phyloP scores from a whole-genome alignment of 768 basidiomycete species.

The Strobilomyces dryophilus region DNA sequence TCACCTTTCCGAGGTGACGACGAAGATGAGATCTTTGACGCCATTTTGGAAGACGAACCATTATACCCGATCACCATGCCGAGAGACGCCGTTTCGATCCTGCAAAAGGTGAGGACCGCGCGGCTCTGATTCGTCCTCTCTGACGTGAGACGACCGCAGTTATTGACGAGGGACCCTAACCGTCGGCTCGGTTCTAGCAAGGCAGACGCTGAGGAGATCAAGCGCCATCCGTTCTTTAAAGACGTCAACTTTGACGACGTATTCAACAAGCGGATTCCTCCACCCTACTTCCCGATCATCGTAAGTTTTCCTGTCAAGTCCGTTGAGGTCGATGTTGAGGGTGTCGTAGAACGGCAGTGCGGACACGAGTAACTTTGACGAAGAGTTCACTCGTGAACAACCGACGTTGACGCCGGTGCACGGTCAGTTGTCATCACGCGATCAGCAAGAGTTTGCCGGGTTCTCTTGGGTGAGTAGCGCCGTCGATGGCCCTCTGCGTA shows the following conservation, averaged over 20 bases:
- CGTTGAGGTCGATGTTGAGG: conserved; percentile 4
- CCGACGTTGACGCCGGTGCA: conserved; percentile 98
- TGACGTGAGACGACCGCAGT: conserved; percentile 39
- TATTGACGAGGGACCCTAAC: conserved; percentile 86
- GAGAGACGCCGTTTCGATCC: conserved; percentile 89
- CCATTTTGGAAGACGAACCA: conserved; percentile 97
- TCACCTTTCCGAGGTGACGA: conserved; percentile 99
- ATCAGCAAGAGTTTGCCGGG: conserved; percentile 96
- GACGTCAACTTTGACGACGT: conserved; percentile 97
- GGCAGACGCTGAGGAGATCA: conserved; percentile 95
- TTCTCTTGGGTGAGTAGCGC: conserved; percentile 79
- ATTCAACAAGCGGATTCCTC: conserved; percentile 94
- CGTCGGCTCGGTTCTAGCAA: conserved; percentile 90
- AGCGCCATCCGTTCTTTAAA: conserved; percentile 97
- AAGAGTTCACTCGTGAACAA: conserved; percentile 95
- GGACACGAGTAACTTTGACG: conserved; percentile 92
- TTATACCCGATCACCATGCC: conserved; percentile 99
- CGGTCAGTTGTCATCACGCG: conserved; percentile 81
- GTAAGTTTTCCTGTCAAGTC: conserved; percentile 43
- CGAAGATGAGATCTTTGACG: conserved; percentile 99
- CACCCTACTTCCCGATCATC: conserved; percentile 96
- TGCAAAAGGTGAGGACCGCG: conserved; percentile 70
- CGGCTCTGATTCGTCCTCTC: background rate
- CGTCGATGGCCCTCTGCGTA: background rate
- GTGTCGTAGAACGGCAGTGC: conserved; percentile 67